These are phyloP conservation scores for Blastosporella zonata DNA, from an alignment of 1,284 basidiomycete genomes.

Conservation along the genomic window DNA sequence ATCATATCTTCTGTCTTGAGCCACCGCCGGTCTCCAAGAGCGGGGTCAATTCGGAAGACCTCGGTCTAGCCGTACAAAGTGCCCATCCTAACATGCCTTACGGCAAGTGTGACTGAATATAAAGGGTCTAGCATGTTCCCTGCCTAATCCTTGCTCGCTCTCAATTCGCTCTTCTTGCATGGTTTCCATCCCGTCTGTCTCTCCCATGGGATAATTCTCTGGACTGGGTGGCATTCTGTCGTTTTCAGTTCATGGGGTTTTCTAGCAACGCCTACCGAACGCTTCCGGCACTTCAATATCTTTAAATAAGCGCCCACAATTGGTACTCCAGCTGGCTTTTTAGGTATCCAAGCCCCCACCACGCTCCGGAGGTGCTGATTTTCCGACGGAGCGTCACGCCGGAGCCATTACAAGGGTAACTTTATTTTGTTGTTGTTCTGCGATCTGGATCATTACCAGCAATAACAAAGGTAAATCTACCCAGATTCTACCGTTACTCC, in stretches of 20 bases:
- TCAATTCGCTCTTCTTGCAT: constrained; percentile 1
- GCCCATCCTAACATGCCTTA: constrained; percentile 2
- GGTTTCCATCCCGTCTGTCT: background rate
- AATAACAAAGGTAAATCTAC: background rate
- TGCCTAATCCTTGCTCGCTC: constrained; percentile 3
- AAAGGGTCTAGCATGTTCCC: background rate
- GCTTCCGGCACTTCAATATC: background rate
- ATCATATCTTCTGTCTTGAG: constrained; percentile 13
- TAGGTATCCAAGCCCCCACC: background rate
- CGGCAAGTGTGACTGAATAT: constrained; percentile 2
- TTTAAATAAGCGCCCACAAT: constrained; percentile 1
- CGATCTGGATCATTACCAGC: background rate
- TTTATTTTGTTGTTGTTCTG: background rate
- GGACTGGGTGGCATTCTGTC: background rate
- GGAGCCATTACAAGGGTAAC: constrained; percentile 3
- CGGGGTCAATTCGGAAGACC: constrained; percentile 14
- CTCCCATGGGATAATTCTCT: too few relatives aligned
- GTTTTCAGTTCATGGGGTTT: background rate
- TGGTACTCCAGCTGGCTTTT: background rate
- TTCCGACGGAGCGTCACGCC: constrained; percentile 7
- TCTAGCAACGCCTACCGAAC: background rate
- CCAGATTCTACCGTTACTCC: background rate
- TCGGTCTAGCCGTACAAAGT: constrained; percentile 13
- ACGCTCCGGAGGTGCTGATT: constrained; percentile 5
- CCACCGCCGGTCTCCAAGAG: constrained; percentile 10